Conservation (phyloP, 2,329 filamentous ascomycete species). For the Epichloe bromicola region DNA sequence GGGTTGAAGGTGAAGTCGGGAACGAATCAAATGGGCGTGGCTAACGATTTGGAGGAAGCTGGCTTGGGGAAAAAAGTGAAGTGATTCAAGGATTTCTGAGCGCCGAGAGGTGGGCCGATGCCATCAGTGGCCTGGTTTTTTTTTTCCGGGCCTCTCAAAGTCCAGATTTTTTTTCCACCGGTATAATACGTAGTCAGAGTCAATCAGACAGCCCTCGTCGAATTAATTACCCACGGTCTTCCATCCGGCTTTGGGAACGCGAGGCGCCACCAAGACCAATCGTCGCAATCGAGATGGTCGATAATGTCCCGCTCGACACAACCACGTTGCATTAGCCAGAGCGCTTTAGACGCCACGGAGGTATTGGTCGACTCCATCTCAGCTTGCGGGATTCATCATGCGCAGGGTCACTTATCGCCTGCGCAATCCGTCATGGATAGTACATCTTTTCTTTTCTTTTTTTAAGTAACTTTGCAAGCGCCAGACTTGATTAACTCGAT, state of each 20-base stretch:
- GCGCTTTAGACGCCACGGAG: background rate
- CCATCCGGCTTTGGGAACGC: no score
- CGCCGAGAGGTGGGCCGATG: constrained; percentile 1
- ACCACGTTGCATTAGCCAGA: background rate
- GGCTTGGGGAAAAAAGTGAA: constrained; percentile 18
- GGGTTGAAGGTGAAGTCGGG: background rate
- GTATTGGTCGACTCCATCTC: background rate
- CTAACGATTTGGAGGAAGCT: constrained; percentile 37
- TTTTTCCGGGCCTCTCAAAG: background rate
- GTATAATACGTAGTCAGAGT: no score
- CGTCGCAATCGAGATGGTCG: background rate
- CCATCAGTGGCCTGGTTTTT: background rate
- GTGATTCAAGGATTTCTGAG: background rate
- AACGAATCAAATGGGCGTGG: background rate
- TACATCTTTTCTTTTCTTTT: no score
- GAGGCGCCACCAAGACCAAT: background rate
- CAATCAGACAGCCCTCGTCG: no score
- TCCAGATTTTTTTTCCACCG: no score
- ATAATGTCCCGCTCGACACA: background rate
- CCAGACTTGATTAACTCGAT: no score
- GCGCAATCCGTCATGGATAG: no score
- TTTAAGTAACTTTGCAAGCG: no score
- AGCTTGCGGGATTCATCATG: background rate
- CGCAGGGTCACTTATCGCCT: background rate
- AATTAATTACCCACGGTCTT: no score